These are phyloP conservation scores for Lactarius hengduanensis DNA, from an alignment of 768 basidiomycete species.

Conservation along the genomic window DNA sequence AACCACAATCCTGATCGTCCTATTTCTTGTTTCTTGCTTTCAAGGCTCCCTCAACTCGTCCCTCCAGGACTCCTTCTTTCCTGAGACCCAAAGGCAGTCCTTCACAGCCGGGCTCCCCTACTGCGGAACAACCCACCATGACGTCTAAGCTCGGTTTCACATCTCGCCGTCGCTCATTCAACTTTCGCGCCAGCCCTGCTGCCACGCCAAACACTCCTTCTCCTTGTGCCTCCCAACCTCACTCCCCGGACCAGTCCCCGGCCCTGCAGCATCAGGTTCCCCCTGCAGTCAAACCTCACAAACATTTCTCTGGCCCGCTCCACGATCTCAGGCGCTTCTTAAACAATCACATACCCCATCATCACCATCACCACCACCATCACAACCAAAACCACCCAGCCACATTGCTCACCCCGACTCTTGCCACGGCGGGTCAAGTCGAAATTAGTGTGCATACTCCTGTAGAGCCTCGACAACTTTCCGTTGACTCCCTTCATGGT, in stretches of 20 bases:
- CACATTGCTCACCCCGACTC: constrained; percentile 29
- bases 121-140: constrained; percentile 33
- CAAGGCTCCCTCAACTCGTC: constrained; percentile 21
- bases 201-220: constrained; percentile 29
- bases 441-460: constrained; percentile 35
- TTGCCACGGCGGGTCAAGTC: constrained; percentile 31
- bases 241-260: constrained; percentile 23
- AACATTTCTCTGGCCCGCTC: constrained; percentile 66
- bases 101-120: constrained; percentile 32
- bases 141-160: constrained; percentile 29
- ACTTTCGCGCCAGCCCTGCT: constrained; percentile 29
- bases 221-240: constrained; percentile 17
- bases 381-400: constrained; percentile 32
- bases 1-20: constrained; percentile 22
- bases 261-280: constrained; percentile 21
- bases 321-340: constrained; percentile 95
- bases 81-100: constrained; percentile 16
- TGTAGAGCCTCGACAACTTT: constrained; percentile 36
- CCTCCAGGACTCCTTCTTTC: constrained; percentile 15
- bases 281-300: constrained; percentile 30
- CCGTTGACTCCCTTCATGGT: constrained; percentile 39
- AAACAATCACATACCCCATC: constrained; percentile 82
- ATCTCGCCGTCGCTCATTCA: constrained; percentile 30
- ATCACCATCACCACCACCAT: constrained; percentile 26
- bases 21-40: constrained; percentile 4